Percentiles rank a stretch among this genome's conserved stretches.
phyloP scores from a whole-genome alignment of 768 basidiomycete species.

The Trametes punicea region DNA sequence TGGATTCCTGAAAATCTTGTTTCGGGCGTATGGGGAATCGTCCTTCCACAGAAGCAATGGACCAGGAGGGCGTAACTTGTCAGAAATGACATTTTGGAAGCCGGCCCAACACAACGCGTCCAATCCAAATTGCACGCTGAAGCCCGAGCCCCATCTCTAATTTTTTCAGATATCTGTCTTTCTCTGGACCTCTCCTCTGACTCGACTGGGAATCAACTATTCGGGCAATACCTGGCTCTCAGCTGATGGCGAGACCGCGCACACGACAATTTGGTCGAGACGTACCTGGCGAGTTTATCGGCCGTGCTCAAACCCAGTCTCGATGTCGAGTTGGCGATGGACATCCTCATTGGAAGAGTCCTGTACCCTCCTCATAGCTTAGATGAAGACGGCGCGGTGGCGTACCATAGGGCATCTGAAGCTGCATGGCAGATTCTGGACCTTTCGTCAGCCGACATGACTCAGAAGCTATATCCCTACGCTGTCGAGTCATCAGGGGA shows the following conservation, averaged over 20 bases:
- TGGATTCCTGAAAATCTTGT: too few species aligned
- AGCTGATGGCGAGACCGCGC: background rate
- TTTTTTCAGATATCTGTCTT: background rate
- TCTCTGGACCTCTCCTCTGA: background rate
- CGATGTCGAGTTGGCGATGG: conserved; percentile 4
- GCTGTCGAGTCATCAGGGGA: background rate
- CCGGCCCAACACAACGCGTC: background rate
- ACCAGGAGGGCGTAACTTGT: too few species aligned
- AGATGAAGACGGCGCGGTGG: background rate
- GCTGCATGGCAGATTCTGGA: conserved; percentile 1
- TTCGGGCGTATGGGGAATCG: too few species aligned
- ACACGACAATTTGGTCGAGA: background rate
- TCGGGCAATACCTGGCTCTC: background rate
- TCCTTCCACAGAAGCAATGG: too few species aligned
- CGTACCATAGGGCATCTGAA: conserved; percentile 8
- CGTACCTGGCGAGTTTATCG: background rate
- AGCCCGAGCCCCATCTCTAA: background rate
- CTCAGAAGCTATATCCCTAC: background rate
- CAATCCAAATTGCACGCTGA: background rate
- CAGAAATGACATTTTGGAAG: too few species aligned
- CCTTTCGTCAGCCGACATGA: background rate
- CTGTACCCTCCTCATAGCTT: background rate
- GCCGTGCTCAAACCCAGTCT: conserved; percentile 1
- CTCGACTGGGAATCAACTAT: conserved; percentile 5
- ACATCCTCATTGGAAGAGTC: conserved; percentile 4